Conservation (phyloP, 1,139 yeast species). For the Candida freyschussii region DNA sequence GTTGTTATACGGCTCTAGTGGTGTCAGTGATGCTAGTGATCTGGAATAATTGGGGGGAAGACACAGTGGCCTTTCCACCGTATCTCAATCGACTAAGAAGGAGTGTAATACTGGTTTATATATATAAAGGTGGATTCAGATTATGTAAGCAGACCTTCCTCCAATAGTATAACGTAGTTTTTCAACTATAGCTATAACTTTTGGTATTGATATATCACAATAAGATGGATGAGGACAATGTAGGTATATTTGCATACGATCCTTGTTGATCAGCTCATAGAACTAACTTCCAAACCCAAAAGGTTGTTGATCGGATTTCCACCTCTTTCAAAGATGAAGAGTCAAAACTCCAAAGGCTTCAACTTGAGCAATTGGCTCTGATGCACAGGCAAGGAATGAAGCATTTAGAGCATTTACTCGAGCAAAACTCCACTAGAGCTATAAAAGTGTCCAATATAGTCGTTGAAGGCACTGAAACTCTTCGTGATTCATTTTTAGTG, state of each 20-base stretch:
- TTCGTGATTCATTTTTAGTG: slow-evolving; percentile 47
- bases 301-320: slow-evolving; percentile 21
- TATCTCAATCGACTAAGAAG: too few species aligned
- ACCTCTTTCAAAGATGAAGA: slow-evolving; percentile 21
- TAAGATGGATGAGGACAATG: too few species aligned
- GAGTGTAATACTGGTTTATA: too few species aligned
- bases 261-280: too few species aligned
- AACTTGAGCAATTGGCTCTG: slow-evolving; percentile 32
- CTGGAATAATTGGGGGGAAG: too few species aligned
- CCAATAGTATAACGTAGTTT: too few species aligned
- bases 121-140: too few species aligned
- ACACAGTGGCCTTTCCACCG: too few species aligned
- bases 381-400: slow-evolving; percentile 37
- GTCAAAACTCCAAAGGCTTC: slow-evolving; percentile 30
- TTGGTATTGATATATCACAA: too few species aligned
- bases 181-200: too few species aligned
- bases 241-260: too few species aligned
- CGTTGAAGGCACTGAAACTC: slow-evolving; percentile 48
- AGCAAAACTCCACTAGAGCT: slow-evolving; percentile 36
- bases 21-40: slow-evolving; percentile 3
- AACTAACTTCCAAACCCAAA: neutral
- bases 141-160: too few species aligned
- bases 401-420: slow-evolving; percentile 39
- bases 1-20: slow-evolving; percentile 5
- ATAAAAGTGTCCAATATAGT: slow-evolving; percentile 44